Evolutionary conservation across 2,329 filamentous ascomycete genomes (phyloP).

Genomic region (Dryadomyces quercus-mongolicae): DNA sequence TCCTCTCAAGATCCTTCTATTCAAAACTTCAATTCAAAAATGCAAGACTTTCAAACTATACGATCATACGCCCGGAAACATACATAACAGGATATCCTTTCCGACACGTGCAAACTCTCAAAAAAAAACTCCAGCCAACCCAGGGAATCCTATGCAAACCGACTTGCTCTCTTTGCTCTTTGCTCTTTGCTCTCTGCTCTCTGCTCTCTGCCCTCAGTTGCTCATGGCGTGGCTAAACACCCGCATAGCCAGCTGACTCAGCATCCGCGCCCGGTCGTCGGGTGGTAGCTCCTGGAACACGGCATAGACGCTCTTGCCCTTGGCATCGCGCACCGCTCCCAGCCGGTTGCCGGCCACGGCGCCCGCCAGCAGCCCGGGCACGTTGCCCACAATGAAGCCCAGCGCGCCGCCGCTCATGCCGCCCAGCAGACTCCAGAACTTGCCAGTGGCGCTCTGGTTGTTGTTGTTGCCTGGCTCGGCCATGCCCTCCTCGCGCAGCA

Average conservation of each 20-base stretch:
- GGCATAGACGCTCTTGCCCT: conserved; percentile 87
- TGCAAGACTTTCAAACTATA: too few species aligned
- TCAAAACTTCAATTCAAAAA: too few species aligned
- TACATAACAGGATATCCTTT: too few species aligned
- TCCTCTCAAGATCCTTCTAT: neutral
- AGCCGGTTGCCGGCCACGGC: conserved; percentile 85
- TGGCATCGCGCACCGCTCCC: conserved; percentile 80
- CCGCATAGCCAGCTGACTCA: conserved; percentile 75
- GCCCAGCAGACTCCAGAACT: conserved; percentile 81
- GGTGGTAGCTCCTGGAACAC: conserved; percentile 86
- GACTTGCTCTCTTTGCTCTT: too few species aligned
- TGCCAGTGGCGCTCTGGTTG: conserved; percentile 43
- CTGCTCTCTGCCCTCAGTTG: conserved; percentile 19
- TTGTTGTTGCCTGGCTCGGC: conserved; percentile 48
- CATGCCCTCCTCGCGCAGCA: conserved; percentile 79
- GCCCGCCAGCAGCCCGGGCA: conserved; percentile 78
- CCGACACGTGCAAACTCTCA: neutral
- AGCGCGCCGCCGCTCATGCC: conserved; percentile 79
- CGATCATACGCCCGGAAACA: neutral
- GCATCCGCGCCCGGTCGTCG: conserved; percentile 64
- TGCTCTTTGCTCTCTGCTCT: too few species aligned
- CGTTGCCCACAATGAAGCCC: conserved; percentile 90
- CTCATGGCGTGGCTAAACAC: conserved; percentile 73
- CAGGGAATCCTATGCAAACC: too few species aligned
- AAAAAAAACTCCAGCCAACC: neutral